Evolutionary conservation across 345 rosid genomes (phyloP).

Genomic region (Citrus inodora): DNA sequence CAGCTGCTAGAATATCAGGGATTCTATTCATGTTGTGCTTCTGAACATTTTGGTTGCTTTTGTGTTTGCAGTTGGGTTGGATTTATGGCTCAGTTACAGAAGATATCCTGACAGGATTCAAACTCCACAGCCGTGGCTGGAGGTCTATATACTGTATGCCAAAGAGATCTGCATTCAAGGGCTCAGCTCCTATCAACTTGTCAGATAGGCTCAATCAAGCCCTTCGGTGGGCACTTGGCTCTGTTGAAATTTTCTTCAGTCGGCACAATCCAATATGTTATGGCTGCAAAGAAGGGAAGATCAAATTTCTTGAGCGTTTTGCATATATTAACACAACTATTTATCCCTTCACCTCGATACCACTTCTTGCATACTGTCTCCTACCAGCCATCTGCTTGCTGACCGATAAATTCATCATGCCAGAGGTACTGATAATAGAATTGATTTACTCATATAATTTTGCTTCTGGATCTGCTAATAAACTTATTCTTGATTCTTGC

Average conservation of each 20-base stretch:
- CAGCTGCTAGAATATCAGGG: background rate
- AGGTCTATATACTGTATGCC: constrained; percentile 98
- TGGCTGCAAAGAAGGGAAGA: constrained; percentile 85
- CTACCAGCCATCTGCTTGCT: constrained; percentile 97
- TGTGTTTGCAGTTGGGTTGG: constrained; percentile 77
- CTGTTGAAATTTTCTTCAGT: constrained; percentile 96
- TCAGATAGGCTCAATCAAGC: constrained; percentile 96
- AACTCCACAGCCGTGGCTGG: constrained; percentile 98
- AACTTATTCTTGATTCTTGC: background rate
- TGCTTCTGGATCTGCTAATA: background rate
- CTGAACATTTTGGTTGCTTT: constrained; percentile 17
- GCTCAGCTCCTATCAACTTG: constrained; percentile 93
- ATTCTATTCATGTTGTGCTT: background rate
- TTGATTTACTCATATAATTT: background rate
- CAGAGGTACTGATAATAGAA: constrained; percentile 47
- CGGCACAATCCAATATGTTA: constrained; percentile 83
- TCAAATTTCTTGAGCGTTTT: constrained; percentile 88
- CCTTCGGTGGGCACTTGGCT: constrained; percentile 98
- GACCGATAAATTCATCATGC: constrained; percentile 97
- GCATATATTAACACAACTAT: constrained; percentile 89
- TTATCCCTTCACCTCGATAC: constrained; percentile 93
- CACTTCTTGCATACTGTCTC: constrained; percentile 83
- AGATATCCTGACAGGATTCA: constrained; percentile 93
- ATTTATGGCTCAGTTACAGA: constrained; percentile 97
- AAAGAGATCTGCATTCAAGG: constrained; percentile 78